A percentile compares a stretch with the other conserved stretches of the same genome.
These are phyloP conservation scores for Phylloboletellus chloephorus DNA, from an alignment of 1,284 basidiomycete genomes.

Conservation along the genomic window DNA sequence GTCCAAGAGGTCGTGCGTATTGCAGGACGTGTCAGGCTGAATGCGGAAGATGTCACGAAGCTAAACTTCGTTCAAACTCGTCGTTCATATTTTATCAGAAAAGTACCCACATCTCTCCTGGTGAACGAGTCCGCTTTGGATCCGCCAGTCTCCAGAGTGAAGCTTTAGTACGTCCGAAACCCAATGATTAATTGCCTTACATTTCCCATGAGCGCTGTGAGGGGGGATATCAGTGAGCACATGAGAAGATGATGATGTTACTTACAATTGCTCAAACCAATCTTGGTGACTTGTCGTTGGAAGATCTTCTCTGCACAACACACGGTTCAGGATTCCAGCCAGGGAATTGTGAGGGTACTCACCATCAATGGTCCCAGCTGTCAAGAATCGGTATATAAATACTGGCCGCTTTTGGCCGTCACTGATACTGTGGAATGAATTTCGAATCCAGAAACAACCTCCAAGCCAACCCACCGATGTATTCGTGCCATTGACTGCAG, in stretches of 20 bases:
- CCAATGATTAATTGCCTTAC: slow-evolving; percentile 33
- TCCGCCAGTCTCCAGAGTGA: slow-evolving; percentile 38
- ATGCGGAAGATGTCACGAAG: slow-evolving; percentile 89
- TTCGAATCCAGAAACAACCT: not conserved
- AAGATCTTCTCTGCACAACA: slow-evolving; percentile 68
- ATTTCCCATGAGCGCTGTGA: slow-evolving; percentile 59
- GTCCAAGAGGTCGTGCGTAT: slow-evolving; percentile 85
- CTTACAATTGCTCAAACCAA: slow-evolving; percentile 83
- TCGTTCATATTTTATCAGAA: slow-evolving; percentile 3
- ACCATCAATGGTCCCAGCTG: slow-evolving; percentile 76
- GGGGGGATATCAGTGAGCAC: slow-evolving; percentile 9
- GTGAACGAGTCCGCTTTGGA: slow-evolving; percentile 84
- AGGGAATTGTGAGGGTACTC: slow-evolving; percentile 12
- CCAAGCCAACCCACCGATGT: slow-evolving; percentile 58
- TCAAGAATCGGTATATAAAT: slow-evolving; percentile 91
- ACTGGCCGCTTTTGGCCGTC: slow-evolving; percentile 94
- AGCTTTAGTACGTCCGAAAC: slow-evolving; percentile 9
- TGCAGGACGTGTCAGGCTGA: slow-evolving; percentile 75
- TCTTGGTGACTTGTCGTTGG: slow-evolving; percentile 94
- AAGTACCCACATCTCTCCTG: slow-evolving; percentile 67
- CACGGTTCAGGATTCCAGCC: slow-evolving; percentile 1
- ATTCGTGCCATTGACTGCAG: slow-evolving; percentile 97
- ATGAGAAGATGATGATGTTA: slow-evolving; percentile 11
- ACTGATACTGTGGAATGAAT: slow-evolving; percentile 36
- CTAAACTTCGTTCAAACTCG: slow-evolving; percentile 34